Evolutionary conservation across 257 asterid genomes (phyloP), one percentile per base, ranked within the genome.

Genomic region (Nicotiana obtusifolia): DNA sequence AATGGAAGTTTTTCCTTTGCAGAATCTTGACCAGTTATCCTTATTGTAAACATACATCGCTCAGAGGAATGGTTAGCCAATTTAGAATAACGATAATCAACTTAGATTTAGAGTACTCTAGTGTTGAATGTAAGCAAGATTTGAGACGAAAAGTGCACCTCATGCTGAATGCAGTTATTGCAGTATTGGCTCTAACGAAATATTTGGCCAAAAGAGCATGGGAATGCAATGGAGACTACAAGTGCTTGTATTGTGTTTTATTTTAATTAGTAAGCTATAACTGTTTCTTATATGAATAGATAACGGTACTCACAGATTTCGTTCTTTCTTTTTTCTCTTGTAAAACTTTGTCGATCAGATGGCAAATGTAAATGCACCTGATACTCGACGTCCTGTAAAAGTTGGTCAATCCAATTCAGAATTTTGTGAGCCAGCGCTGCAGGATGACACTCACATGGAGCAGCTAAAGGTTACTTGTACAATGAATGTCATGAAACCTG

Each of bases 261-360:
- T 75, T 75, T 1, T 49, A 22, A 24, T 4, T 22, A 44, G 78
- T 53, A 44, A 24, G 15, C 79, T 49, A 0, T 26, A 47, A 4
- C 16, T 15, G 16, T 15, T 47, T 14, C 59, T 2, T 13, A 41
- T 44, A 26, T 71, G 20, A 7, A 71, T 44, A 22, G 77, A 3
- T 3, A 44, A 44, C 4, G 3, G 20, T 24, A 24, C 0, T 49
- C 11, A 24, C 79, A 4, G 0, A 7, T 75, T 8, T 7, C 53
- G 9, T 69, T 30, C 71, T 37, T 61, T n/a, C 24, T 31, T 17
- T 30, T 0, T 41, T 20, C 13, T 22, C 15, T 22, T 69, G 75
- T 66, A 16, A 2, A 5, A 66, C 7, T 31, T 11, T 47, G 8
- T 57, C 81, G 2, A 68, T 85, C 71, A 81, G 87, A 86, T 54